A percentile compares a stretch with the other conserved stretches of the same genome.
phyloP scores from a whole-genome alignment of 1,284 basidiomycete genomes.

The Ganoderma resinaceum region DNA sequence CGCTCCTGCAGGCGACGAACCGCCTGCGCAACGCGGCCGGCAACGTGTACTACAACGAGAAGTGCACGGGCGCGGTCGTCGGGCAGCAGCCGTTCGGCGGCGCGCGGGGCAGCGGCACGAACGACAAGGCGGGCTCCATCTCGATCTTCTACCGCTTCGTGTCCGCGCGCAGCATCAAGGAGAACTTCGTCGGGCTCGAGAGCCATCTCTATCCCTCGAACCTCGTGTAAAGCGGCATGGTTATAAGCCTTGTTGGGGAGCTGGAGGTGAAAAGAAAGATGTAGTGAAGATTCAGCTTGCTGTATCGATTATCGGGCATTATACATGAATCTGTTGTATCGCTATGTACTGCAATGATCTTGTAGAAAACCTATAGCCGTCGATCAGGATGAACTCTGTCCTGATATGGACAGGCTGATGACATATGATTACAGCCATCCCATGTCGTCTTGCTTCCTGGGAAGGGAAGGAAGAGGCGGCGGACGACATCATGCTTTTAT shows the following conservation, averaged over 20 bases:
- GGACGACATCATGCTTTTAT: no score
- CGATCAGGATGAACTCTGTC: neutral
- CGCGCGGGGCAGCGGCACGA: slow-evolving; percentile 92
- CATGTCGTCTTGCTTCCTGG: no score
- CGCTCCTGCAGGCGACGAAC: slow-evolving; percentile 79
- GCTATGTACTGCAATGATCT: neutral
- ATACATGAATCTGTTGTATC: slow-evolving; percentile 6
- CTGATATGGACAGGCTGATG: no score
- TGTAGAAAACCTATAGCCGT: neutral
- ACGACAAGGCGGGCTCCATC: slow-evolving; percentile 97
- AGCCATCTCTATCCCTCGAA: slow-evolving; percentile 89
- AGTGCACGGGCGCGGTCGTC: slow-evolving; percentile 95
- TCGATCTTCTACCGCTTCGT: slow-evolving; percentile 92
- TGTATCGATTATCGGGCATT: slow-evolving; percentile 19
- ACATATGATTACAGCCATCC: no score
- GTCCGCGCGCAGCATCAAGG: slow-evolving; percentile 94
- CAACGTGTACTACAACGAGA: slow-evolving; percentile 96
- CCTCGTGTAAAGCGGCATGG: slow-evolving; percentile 53
- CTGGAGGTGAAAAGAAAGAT: neutral
- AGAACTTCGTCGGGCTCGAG: slow-evolving; percentile 86
- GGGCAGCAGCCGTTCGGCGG: slow-evolving; percentile 99
- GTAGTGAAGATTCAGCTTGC: slow-evolving; percentile 11
- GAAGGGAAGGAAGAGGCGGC: no score
- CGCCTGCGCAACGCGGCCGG: slow-evolving; percentile 86
- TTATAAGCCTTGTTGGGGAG: neutral